Percentiles rank a stretch among this genome's conserved stretches.
Conservation (phyloP, 2,329 filamentous ascomycete species). For the Talaromyces sp. region DNA sequence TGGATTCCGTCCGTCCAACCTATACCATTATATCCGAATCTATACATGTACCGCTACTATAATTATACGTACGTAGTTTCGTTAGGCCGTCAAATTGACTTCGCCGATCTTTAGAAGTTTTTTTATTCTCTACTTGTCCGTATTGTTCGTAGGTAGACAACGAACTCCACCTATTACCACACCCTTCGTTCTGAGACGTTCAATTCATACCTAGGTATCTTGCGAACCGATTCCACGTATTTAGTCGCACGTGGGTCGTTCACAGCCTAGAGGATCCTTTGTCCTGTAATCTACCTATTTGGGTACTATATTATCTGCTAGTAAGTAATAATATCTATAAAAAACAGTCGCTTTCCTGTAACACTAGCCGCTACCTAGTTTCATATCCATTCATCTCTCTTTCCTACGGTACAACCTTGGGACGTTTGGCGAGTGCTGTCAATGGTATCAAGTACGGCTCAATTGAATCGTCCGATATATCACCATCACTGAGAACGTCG, state of each 20-base stretch:
- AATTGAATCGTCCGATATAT: not conserved
- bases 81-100: not conserved
- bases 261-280: not conserved
- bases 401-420: not conserved
- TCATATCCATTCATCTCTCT: not conserved
- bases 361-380: not conserved
- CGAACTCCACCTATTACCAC: not conserved
- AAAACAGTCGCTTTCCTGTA: not conserved
- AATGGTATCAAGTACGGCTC: not conserved
- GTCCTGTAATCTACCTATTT: not conserved
- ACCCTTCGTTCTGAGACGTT: not conserved
- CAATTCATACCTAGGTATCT: not conserved
- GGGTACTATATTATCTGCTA: not conserved
- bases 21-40: not conserved
- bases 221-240: not conserved
- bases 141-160: not conserved
- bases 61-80: not conserved
- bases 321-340: not conserved
- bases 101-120: not conserved
- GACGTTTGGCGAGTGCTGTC: not conserved
- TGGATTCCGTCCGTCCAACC: not conserved
- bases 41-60: too few species aligned
- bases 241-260: not conserved
- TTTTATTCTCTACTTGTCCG: not conserved
- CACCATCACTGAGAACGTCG: not conserved